phyloP scores from a whole-genome alignment of 2,329 filamentous ascomycete species.

The Drechslerella coelobrocha region DNA sequence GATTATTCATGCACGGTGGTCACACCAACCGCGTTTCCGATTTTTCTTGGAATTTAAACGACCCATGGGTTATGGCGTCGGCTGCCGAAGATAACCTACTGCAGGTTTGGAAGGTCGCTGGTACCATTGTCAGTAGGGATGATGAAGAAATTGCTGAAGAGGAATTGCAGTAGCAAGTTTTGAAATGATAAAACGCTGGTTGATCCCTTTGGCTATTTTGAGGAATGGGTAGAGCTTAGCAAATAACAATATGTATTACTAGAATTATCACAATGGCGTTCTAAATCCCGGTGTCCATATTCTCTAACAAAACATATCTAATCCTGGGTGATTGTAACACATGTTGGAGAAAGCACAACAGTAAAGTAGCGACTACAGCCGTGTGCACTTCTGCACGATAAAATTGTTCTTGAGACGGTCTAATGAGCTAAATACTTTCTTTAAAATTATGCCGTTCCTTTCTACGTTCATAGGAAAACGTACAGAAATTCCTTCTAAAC shows the following conservation, averaged over 20 bases:
- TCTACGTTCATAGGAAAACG: too few relatives aligned
- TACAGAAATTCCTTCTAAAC: too few relatives aligned
- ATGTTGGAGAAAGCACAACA: too few relatives aligned
- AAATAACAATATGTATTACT: constrained; percentile 21
- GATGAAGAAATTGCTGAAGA: constrained; percentile 68
- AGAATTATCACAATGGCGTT: constrained; percentile 8
- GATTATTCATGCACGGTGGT: constrained; percentile 96
- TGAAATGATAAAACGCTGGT: background rate
- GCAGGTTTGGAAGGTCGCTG: constrained; percentile 89
- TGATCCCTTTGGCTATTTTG: background rate
- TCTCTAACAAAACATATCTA: background rate
- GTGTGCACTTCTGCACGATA: too few relatives aligned
- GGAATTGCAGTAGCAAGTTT: constrained; percentile 20
- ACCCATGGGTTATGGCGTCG: constrained; percentile 94
- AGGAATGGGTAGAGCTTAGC: background rate
- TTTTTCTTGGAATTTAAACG: constrained; percentile 96
- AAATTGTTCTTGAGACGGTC: too few relatives aligned
- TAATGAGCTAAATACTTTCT: too few relatives aligned
- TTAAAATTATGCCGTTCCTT: too few relatives aligned
- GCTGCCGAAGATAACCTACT: constrained; percentile 96
- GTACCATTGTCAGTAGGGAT: constrained; percentile 80
- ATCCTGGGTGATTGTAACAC: too few relatives aligned
- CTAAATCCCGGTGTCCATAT: background rate
- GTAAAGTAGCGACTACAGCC: too few relatives aligned
- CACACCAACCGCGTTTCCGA: constrained; percentile 97